These are phyloP conservation scores for Helicostylum pulchrum DNA, from an alignment of 192 early-diverging fungal genomes.

Conservation along the genomic window DNA sequence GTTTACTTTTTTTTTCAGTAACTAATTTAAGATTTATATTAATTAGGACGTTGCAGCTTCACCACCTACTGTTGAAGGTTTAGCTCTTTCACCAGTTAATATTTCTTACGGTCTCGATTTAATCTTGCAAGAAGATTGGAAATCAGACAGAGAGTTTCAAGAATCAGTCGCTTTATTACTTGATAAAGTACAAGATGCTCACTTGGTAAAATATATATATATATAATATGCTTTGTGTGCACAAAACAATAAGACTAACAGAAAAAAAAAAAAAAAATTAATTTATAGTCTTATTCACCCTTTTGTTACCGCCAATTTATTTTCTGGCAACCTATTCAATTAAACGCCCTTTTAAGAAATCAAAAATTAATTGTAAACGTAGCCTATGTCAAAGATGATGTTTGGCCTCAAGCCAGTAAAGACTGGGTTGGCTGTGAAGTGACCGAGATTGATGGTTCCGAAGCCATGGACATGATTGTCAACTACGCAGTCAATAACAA, in stretches of 20 bases:
- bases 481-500: constrained; percentile 41
- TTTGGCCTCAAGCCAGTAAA: constrained; percentile 33
- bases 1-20: not conserved
- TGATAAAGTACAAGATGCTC: constrained; percentile 40
- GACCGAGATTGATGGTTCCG: constrained; percentile 28
- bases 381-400: constrained; percentile 35
- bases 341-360: constrained; percentile 29
- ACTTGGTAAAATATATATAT: constrained; percentile 22
- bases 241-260: not conserved
- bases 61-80: constrained; percentile 27
- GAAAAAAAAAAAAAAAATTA: not conserved
- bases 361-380: constrained; percentile 25
- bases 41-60: constrained; percentile 31
- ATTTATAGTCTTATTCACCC: constrained; percentile 30
- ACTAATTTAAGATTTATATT: not conserved
- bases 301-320: constrained; percentile 37
- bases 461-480: constrained; percentile 36
- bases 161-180: constrained; percentile 33
- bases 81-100: constrained; percentile 31
- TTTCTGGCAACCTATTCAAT: constrained; percentile 39
- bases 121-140: constrained; percentile 26
- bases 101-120: constrained; percentile 27
- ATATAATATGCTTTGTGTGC: not conserved
- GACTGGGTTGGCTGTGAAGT: constrained; percentile 35
- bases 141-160: constrained; percentile 34